phyloP scores from a whole-genome alignment of 176 grass and related monocot species.

The Chrysopogon serrulatus region DNA sequence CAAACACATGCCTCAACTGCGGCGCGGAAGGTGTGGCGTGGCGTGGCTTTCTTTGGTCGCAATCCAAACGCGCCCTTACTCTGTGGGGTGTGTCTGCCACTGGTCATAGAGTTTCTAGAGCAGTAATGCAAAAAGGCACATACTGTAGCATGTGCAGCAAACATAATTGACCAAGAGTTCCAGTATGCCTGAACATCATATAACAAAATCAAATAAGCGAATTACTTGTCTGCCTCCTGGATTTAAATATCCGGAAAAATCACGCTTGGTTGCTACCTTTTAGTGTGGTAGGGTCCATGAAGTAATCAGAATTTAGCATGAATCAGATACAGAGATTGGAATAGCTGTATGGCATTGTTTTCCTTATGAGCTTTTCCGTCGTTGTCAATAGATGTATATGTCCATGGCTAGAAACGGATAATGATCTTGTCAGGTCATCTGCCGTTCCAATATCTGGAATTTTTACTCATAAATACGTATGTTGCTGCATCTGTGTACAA shows the following conservation, averaged over 20 bases:
- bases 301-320: constrained; percentile 1
- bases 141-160: neutral
- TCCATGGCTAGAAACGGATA: neutral
- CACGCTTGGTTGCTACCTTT: neutral
- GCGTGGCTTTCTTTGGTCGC: too few relatives aligned
- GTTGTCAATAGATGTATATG: neutral
- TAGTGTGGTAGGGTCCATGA: neutral
- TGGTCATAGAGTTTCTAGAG: constrained; percentile 15
- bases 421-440: neutral
- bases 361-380: neutral
- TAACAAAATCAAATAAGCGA: neutral
- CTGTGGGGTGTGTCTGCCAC: neutral
- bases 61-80: too few relatives aligned
- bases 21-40: too few relatives aligned
- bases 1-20: too few relatives aligned
- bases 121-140: neutral
- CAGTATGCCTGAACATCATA: neutral
- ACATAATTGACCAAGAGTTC: neutral
- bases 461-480: neutral
- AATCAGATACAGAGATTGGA: neutral
- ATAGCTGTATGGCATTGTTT: neutral
- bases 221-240: neutral
- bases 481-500: neutral
- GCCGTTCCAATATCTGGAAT: neutral
- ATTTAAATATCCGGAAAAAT: constrained; percentile 1